These are phyloP conservation scores for Kodamaea derodonti DNA, from an alignment of 1,139 yeast genomes.

Conservation along the genomic window DNA sequence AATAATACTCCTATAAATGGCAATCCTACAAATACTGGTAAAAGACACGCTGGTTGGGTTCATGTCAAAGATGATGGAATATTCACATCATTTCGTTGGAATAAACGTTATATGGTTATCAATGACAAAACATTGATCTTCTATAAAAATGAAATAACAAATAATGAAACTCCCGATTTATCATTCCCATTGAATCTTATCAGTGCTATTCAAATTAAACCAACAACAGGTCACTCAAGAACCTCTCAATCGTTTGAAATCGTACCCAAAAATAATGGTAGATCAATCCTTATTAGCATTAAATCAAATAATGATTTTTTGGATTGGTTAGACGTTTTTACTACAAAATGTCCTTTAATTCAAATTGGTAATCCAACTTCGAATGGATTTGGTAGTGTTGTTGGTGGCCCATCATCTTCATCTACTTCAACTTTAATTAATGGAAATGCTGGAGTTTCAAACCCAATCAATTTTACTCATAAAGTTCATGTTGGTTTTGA, in stretches of 20 bases:
- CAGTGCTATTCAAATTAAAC: slow-evolving; percentile 36
- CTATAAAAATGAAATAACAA: slow-evolving; percentile 57
- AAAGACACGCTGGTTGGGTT: slow-evolving; percentile 70
- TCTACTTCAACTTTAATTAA: slow-evolving; percentile 14
- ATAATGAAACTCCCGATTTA: slow-evolving; percentile 30
- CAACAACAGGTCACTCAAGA: slow-evolving; percentile 41
- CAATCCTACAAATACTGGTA: neutral
- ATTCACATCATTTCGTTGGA: slow-evolving; percentile 82
- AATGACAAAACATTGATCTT: slow-evolving; percentile 73
- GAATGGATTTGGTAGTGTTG: slow-evolving; percentile 7
- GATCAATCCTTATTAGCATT: slow-evolving; percentile 70
- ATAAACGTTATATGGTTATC: slow-evolving; percentile 75
- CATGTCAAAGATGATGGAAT: slow-evolving; percentile 89
- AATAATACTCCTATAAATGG: neutral
- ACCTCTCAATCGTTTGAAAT: slow-evolving; percentile 74
- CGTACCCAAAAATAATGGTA: slow-evolving; percentile 54
- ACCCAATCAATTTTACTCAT: slow-evolving; percentile 76
- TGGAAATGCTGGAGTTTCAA: slow-evolving; percentile 67
- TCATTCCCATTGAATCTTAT: slow-evolving; percentile 41
- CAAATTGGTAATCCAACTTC: slow-evolving; percentile 28
- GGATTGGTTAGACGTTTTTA: slow-evolving; percentile 89
- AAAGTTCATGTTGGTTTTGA: slow-evolving; percentile 61
- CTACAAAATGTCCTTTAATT: slow-evolving; percentile 75
- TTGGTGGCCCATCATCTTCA: slow-evolving; percentile 5
- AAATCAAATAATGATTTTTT: slow-evolving; percentile 77